These are phyloP conservation scores for Yamadazyma dushanensis DNA, from an alignment of 1,139 yeast genomes.

Conservation along the genomic window DNA sequence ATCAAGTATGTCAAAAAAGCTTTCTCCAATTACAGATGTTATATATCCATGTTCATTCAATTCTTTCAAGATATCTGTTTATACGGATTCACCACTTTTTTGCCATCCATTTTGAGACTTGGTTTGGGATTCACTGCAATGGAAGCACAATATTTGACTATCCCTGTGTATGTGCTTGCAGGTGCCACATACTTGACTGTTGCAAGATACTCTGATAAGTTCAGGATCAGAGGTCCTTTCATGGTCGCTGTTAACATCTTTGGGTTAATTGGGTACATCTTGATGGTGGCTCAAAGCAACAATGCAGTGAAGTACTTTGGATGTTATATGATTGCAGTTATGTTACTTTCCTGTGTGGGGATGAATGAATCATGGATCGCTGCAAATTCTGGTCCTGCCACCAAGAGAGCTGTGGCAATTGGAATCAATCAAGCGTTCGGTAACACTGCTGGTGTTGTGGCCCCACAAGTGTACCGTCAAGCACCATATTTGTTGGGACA, in stretches of 20 bases:
- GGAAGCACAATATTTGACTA: slow-evolving; percentile 40
- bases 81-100: slow-evolving; percentile 49
- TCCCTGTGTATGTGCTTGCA: slow-evolving; percentile 26
- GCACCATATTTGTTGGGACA: slow-evolving; percentile 39
- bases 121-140: slow-evolving; percentile 46
- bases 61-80: slow-evolving; percentile 48
- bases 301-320: slow-evolving; percentile 48
- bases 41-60: slow-evolving; percentile 40
- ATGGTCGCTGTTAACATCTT: slow-evolving; percentile 25
- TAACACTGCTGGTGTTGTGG: slow-evolving; percentile 45
- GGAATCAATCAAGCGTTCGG: slow-evolving; percentile 47
- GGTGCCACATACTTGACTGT: slow-evolving; percentile 36
- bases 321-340: slow-evolving; percentile 40
- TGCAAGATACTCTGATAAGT: slow-evolving; percentile 42
- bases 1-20: slow-evolving; percentile 19
- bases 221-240: slow-evolving; percentile 18
- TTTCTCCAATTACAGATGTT: slow-evolving; percentile 38
- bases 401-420: slow-evolving; percentile 45
- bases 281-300: slow-evolving; percentile 27
- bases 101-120: slow-evolving; percentile 42
- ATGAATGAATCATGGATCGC: slow-evolving; percentile 47
- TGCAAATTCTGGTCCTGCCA: slow-evolving; percentile 44
- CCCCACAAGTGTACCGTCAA: slow-evolving; percentile 42
- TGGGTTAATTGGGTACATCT: slow-evolving; percentile 39
- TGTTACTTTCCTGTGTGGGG: slow-evolving; percentile 41